Conservation (phyloP, 192 early-diverging fungal species). For the Coemansia asiatica region DNA sequence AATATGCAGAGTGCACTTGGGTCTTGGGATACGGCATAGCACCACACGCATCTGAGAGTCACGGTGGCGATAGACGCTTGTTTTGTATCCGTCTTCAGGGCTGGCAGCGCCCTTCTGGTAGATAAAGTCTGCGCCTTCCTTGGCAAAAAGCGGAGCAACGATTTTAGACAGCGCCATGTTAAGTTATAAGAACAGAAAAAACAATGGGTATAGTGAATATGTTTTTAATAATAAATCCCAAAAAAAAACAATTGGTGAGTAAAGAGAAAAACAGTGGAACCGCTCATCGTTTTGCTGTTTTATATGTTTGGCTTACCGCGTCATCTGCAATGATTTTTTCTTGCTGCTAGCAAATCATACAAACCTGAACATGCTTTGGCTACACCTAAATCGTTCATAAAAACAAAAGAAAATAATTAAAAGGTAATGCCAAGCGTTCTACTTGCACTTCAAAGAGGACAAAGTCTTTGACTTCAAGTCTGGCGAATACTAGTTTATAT, state of each 20-base stretch:
- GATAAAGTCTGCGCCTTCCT: conserved; percentile 24
- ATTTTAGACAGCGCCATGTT: neutral
- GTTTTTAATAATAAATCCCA: neutral
- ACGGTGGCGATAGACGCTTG: conserved; percentile 55
- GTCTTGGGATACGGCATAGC: conserved; percentile 63
- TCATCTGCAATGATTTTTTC: neutral
- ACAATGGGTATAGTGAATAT: neutral
- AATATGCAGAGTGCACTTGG: conserved; percentile 65
- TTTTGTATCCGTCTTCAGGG: conserved; percentile 17
- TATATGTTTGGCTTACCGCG: neutral
- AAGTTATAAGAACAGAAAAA: neutral
- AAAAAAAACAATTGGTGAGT: neutral
- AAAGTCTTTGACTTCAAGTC: no score
- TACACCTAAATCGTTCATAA: no score
- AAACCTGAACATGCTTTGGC: no score
- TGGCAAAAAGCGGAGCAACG: conserved; percentile 23
- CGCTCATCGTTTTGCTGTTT: neutral
- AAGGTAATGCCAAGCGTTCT: no score
- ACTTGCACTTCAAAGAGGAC: no score
- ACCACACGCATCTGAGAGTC: conserved; percentile 61
- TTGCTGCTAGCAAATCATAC: neutral
- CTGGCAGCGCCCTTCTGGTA: conserved; percentile 22
- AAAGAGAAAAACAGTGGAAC: no score
- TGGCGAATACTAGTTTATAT: no score
- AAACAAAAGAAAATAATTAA: no score